phyloP scores from a whole-genome alignment of 2,329 filamentous ascomycete genomes.

The Colletotrichum melonis region DNA sequence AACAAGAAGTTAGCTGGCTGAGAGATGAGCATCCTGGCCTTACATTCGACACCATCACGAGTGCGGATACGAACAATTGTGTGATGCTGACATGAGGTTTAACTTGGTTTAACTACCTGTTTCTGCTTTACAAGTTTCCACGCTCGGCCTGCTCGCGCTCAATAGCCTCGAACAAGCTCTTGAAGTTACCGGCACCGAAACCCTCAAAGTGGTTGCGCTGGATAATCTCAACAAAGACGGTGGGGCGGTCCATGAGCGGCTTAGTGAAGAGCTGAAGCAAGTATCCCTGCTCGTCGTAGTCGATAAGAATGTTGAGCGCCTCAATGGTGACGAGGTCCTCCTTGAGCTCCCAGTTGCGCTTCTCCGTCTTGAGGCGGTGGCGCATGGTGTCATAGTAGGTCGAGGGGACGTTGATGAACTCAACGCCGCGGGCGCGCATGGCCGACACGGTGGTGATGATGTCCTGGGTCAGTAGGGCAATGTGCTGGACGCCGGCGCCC shows the following conservation, averaged over 20 bases:
- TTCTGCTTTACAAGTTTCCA: conserved; percentile 72
- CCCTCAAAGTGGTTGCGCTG: conserved; percentile 91
- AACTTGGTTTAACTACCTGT: not conserved
- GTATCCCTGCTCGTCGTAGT: conserved; percentile 95
- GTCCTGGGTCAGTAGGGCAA: conserved; percentile 84
- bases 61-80: not conserved
- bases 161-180: conserved; percentile 93
- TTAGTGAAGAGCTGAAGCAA: conserved; percentile 82
- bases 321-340: conserved; percentile 85
- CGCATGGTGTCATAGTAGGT: conserved; percentile 88
- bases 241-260: conserved; percentile 93
- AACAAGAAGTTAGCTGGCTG: not conserved
- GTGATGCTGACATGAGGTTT: not conserved
- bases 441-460: conserved; percentile 83
- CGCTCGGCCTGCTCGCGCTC: conserved; percentile 90
- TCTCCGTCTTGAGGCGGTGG: conserved; percentile 74
- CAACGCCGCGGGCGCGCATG: conserved; percentile 86
- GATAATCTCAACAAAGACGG: conserved; percentile 96
- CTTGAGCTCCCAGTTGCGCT: conserved; percentile 71
- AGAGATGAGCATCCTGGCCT: not conserved
- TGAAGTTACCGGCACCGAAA: conserved; percentile 96
- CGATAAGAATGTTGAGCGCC: conserved; percentile 87
- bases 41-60: not conserved
- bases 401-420: conserved; percentile 91
- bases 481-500: conserved; percentile 92